These are phyloP conservation scores for Thermoascus crustaceus DNA, from an alignment of 2,329 filamentous ascomycete genomes.

Conservation along the genomic window DNA sequence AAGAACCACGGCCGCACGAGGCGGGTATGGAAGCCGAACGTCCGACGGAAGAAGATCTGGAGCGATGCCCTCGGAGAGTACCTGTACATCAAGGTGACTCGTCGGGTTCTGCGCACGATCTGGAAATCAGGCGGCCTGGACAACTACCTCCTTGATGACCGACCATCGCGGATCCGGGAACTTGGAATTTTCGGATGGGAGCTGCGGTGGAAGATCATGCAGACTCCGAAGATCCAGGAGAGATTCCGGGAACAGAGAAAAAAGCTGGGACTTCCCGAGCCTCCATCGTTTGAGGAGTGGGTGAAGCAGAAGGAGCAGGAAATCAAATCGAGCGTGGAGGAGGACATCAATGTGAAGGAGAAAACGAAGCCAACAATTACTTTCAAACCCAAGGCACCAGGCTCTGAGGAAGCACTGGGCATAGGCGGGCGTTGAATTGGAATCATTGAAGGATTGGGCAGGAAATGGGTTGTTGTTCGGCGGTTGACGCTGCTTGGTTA, in stretches of 20 bases:
- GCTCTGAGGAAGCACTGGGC: neutral
- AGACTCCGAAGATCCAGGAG: slow-evolving; percentile 59
- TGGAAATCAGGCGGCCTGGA: slow-evolving; percentile 84
- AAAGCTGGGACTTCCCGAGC: slow-evolving; percentile 55
- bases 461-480: too few species aligned
- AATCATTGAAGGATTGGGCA: too few species aligned
- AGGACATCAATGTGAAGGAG: slow-evolving; percentile 25
- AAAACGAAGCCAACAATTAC: slow-evolving; percentile 20
- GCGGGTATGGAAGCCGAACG: slow-evolving; percentile 43
- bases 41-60: slow-evolving; percentile 39
- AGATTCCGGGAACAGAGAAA: slow-evolving; percentile 58
- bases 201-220: slow-evolving; percentile 82
- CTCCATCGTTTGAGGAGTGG: slow-evolving; percentile 36
- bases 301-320: slow-evolving; percentile 35
- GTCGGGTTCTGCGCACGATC: slow-evolving; percentile 48
- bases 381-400: neutral
- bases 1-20: slow-evolving; percentile 42
- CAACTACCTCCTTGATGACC: slow-evolving; percentile 78
- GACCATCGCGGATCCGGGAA: slow-evolving; percentile 69
- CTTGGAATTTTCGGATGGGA: slow-evolving; percentile 86
- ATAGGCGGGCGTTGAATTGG: too few species aligned
- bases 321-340: slow-evolving; percentile 30
- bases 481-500: too few species aligned
- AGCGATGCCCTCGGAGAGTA: slow-evolving; percentile 36
- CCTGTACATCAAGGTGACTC: slow-evolving; percentile 40